Conservation (phyloP, 1,139 yeast genomes). For the Saccharomyces pastorianus region DNA sequence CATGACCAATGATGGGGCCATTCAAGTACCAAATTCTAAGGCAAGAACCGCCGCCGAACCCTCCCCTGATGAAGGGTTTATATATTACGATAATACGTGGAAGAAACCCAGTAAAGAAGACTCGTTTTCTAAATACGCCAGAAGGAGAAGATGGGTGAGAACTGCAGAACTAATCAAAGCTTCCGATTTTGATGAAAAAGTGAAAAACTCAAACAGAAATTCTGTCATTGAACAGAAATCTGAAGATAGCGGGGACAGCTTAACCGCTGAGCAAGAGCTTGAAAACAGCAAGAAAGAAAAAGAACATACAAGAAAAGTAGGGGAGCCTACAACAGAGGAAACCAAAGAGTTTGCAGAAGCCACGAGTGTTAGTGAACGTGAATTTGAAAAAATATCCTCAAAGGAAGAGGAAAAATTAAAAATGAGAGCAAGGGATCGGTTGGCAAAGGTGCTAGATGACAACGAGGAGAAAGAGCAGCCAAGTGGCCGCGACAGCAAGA, state of each 20-base stretch:
- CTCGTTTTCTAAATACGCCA: constrained; percentile 80
- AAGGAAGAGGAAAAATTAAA: background rate
- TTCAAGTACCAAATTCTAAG: constrained; percentile 57
- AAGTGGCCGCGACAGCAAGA: background rate
- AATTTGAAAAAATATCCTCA: background rate
- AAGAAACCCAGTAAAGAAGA: constrained; percentile 85
- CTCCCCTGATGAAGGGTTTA: constrained; percentile 70
- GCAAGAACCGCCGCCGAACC: constrained; percentile 78
- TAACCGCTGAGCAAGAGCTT: background rate
- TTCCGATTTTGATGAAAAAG: background rate
- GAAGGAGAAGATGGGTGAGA: constrained; percentile 92
- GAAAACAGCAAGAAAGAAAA: background rate
- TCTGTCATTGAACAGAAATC: background rate
- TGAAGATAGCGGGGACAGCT: background rate
- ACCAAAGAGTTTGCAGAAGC: constrained; percentile 50
- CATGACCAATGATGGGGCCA: constrained; percentile 80
- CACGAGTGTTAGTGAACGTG: background rate
- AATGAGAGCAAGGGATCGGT: background rate
- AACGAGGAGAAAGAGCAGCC: background rate
- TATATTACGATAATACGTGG: constrained; percentile 91
- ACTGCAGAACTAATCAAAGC: constrained; percentile 72
- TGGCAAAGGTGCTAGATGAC: background rate
- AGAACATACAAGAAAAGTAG: constrained; percentile 13
- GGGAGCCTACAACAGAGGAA: constrained; percentile 32
- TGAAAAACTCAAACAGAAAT: background rate